Percentiles rank a stretch among this genome's conserved stretches.
Conservation (phyloP, 441 rosid species). For the Eugenia klotzschiana region DNA sequence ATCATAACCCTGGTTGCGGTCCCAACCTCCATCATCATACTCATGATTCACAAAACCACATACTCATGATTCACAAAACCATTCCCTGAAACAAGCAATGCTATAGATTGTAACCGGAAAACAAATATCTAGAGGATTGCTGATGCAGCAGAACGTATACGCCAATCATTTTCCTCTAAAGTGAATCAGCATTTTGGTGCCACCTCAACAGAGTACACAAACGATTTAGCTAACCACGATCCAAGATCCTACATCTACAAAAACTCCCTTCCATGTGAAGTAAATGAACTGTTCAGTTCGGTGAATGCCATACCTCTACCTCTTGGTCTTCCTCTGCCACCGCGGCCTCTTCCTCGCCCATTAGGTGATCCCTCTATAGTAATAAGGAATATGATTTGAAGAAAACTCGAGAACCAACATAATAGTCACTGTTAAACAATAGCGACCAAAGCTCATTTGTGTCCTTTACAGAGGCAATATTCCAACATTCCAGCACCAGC, state of each 20-base stretch:
- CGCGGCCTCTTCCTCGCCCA: conserved; percentile 60
- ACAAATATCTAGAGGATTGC: neutral
- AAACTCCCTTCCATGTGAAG: neutral
- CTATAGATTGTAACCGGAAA: neutral
- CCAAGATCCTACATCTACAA: neutral
- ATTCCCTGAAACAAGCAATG: neutral
- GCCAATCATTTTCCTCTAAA: neutral
- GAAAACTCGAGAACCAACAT: neutral
- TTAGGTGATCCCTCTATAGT: conserved; percentile 66
- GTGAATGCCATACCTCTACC: conserved; percentile 44
- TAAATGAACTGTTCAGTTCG: neutral
- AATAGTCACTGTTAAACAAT: neutral
- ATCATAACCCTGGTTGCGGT: conserved; percentile 8
- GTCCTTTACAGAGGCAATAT: too few species aligned
- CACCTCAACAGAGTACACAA: neutral
- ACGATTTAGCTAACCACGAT: neutral
- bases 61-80: conserved; percentile 3
- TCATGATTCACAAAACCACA: conserved; percentile 4
- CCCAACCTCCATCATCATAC: conserved; percentile 11
- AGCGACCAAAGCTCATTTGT: neutral
- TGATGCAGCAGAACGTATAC: neutral
- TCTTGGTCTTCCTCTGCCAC: conserved; percentile 59
- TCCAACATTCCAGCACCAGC: too few species aligned
- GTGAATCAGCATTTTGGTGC: neutral
- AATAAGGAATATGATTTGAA: neutral